Base-by-base conservation (phyloP, 345 rosid species). In the Murraya koenigii region DNA sequence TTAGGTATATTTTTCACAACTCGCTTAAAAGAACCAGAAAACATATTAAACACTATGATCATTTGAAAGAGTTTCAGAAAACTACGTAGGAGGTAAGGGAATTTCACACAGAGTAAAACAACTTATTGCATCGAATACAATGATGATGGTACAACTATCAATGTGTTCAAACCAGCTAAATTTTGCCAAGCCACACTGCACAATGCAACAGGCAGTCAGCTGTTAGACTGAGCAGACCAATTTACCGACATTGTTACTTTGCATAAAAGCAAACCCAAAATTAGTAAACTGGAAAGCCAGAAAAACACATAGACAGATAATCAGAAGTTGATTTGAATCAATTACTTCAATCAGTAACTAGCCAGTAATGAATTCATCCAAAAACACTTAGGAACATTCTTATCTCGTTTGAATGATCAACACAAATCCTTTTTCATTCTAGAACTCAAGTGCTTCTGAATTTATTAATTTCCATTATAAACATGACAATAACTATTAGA, bases 401-500 rank as follows among this genome's bases (percentile, higher is more conserved):
- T 5, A 26, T 80, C 70, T 7, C 5, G 30, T 25, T 33, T 62
- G 7, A 20, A 25, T 75, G 30, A 28, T 32, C 32, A 1, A 19
- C 22, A 19, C 26, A 58, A 15, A 22, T 15, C n/a, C 56, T 44
- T 49, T 49, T 75, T 33, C 26, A 54, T 55, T 9, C 7, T 54
- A 4, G 44, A 70, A 69, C 20, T 56, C 26, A 56, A 69, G 1
- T 15, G 36, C n/a, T 71, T 72, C 60, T 58, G 28, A 61, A 44
- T 56, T 33, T 15, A 36, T 58, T 49, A 47, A 66, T 70, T 72
- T 20, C 74, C 15, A 15, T 17, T 41, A 44, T 26, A 17, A 7
- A 28, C 69, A 75, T 35, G 26, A 79, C 19, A 41, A 59, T 67
- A 68, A 69, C 58, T 35, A 59, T 23, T 33, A 68, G 38, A 62